Conservation (phyloP, 192 early-diverging fungal species). For the Gigaspora rosea region DNA sequence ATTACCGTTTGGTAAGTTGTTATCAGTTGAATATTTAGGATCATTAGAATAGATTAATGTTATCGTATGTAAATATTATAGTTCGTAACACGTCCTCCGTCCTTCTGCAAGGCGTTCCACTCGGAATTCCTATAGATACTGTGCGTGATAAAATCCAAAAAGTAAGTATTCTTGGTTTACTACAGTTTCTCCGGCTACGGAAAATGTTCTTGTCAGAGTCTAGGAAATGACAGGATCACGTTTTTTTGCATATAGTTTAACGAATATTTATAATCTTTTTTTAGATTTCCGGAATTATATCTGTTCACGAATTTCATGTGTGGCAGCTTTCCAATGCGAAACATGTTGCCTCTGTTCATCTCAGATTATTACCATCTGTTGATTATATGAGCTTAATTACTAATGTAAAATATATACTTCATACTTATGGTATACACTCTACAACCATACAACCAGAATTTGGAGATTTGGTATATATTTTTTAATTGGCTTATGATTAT, state of each 20-base stretch:
- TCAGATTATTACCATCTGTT: conserved; percentile 59
- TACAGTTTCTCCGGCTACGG: not conserved
- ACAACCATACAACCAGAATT: conserved; percentile 94
- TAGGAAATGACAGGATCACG: too few species aligned
- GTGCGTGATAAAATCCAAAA: conserved; percentile 64
- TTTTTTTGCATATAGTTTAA: not conserved
- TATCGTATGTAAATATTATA: conserved; percentile 15
- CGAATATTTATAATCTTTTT: not conserved
- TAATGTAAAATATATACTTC: conserved; percentile 75
- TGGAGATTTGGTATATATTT: not conserved
- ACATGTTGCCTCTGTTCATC: conserved; percentile 81
- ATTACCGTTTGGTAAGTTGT: conserved; percentile 42
- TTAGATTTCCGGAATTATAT: conserved; percentile 55
- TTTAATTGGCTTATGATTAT: not conserved
- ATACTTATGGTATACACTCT: conserved; percentile 80
- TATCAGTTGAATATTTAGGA: not conserved
- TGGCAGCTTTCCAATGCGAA: conserved; percentile 90
- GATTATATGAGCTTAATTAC: conserved; percentile 74
- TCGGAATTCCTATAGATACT: conserved; percentile 60
- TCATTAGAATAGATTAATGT: not conserved
- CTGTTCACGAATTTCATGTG: conserved; percentile 89
- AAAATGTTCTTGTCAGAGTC: not conserved
- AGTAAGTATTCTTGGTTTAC: conserved; percentile 28
- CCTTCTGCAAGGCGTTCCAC: conserved; percentile 81
- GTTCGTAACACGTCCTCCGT: conserved; percentile 70